Base-by-base conservation (phyloP, 2,329 filamentous ascomycete species). In the Beauveria scarabaeidicola region DNA sequence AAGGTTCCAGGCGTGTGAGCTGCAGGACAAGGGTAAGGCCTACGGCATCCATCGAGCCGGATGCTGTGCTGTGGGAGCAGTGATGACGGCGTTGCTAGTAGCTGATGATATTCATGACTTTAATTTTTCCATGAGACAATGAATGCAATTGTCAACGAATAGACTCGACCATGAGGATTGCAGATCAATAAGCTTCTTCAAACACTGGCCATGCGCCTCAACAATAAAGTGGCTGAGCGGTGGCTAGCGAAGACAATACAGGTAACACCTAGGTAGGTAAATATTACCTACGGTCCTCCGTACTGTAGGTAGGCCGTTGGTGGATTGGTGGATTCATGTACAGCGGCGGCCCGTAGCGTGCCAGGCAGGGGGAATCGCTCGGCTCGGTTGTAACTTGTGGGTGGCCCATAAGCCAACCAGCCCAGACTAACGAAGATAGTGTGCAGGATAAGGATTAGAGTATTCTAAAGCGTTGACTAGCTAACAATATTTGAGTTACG, bases 201-300 rank as follows among this genome's bases (percentile, higher is more conserved):
- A 36, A 52, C 3, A 36, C n/a, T 52, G 48, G 19, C n/a, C 11
- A 29, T 23, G 48, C 48, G 41, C 51, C 51, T 41, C 53, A 57
- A n/a, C 61, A 61, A 60, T 44, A 50, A 40, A 61, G 63, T 58
- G 62, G 63, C 53, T 63, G 59, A 23, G 32, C 32, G 13, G 32
- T 36, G 32, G 5, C 32, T 15, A 11, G 32, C 32, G 29, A 32
- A 10, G 29, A 32, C 29, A 32, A 32, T 32, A 29, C 29, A 32
- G 10, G 10, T 11, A 32, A 32, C 5, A 11, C n/a, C n/a, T n/a
- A 32, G 11, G 11, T 32, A 32, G n/a, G n/a, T n/a, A n/a, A n/a
- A n/a, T n/a, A n/a, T 11, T 32, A 29, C 2, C 8, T 11, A 29
- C 27, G 9, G 27, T 27, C 7, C 5, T 27, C 25, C 25, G 25